Evolutionary conservation across 495 filamentous ascomycete genomes (phyloP), one percentile per base, ranked within the genome.

Genomic region (Neurospora intermedia): DNA sequence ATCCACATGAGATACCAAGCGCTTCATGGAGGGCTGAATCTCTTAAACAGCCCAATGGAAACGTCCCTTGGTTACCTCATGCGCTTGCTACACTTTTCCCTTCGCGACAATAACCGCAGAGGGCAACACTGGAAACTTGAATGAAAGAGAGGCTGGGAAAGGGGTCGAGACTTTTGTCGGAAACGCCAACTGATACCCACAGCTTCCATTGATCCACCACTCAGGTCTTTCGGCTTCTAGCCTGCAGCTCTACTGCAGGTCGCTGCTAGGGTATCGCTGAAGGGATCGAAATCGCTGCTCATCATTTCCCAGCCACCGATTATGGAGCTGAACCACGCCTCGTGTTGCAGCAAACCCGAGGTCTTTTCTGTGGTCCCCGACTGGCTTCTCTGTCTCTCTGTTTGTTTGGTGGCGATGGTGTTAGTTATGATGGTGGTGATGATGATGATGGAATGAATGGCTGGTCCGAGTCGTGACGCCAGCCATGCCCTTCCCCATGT

Each of bases 71-170:
- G 27, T 35, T 66, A 35, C 1, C 27, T 35, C 54, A 16, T 5
- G 46, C 46, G 46, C 46, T 54, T 54, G 46, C 20, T 54, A 23
- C 13, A 20, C 8, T 35, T 35, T 59, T 27, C 11, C 54, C 23
- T 62, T 31, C 45, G n/a, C 45, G 23, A 59, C 35, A 38, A 38
- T 38, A 38, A 38, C 35, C 35, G 35, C 35, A 38, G 77, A 80
- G 62, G 45, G 41, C 41, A 31, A 74, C 59, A 66, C 43, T 72
- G 71, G 73, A 75, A 71, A 72, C 69, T 31, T 48, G 41, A 66
- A 66, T 16, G 31, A 42, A 40, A 71, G 38, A 75, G 79, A 79
- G 79, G 79, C 70, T 79, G 78, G 78, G 78, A 74, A 70, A 69
- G 35, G 43, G 43, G n/a, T 59, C 27, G 62, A 41, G n/a, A 74